phyloP scores from a whole-genome alignment of 805 yeast species.

The Candida piceae region DNA sequence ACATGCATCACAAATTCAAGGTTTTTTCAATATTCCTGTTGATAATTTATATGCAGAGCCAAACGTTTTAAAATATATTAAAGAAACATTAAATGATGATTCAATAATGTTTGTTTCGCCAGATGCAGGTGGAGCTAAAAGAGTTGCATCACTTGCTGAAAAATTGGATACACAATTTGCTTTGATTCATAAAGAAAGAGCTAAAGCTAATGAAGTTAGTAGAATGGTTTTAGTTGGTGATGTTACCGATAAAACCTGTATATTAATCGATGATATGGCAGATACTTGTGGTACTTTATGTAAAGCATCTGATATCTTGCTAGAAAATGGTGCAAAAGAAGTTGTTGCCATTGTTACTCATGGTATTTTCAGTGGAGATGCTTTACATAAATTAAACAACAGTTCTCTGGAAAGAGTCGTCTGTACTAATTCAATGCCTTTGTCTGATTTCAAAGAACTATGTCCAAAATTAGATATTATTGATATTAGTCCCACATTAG shows the following conservation, averaged over 20 bases:
- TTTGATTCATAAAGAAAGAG: constrained; percentile 92
- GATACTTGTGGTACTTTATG: constrained; percentile 97
- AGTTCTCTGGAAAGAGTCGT: constrained; percentile 69
- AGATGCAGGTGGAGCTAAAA: constrained; percentile 98
- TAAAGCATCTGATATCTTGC: constrained; percentile 85
- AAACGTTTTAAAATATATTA: constrained; percentile 74
- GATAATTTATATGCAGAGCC: constrained; percentile 97
- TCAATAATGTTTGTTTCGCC: constrained; percentile 85
- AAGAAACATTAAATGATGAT: constrained; percentile 50
- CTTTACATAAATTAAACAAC: constrained; percentile 64
- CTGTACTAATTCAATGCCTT: constrained; percentile 92
- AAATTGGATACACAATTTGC: constrained; percentile 90
- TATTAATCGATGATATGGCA: constrained; percentile 95
- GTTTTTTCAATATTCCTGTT: constrained; percentile 91
- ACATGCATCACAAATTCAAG: constrained; percentile 97
- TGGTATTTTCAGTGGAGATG: constrained; percentile 86
- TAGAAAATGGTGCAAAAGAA: constrained; percentile 73
- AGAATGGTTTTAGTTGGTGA: constrained; percentile 96
- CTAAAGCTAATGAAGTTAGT: constrained; percentile 90
- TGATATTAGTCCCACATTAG: constrained; percentile 81
- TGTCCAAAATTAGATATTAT: constrained; percentile 74
- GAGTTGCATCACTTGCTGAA: constrained; percentile 94
- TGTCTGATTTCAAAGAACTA: constrained; percentile 50
- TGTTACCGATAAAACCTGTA: constrained; percentile 75
- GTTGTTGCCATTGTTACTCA: constrained; percentile 95